Conservation (phyloP, 257 asterid genomes). For the Coffea eugenioides region DNA sequence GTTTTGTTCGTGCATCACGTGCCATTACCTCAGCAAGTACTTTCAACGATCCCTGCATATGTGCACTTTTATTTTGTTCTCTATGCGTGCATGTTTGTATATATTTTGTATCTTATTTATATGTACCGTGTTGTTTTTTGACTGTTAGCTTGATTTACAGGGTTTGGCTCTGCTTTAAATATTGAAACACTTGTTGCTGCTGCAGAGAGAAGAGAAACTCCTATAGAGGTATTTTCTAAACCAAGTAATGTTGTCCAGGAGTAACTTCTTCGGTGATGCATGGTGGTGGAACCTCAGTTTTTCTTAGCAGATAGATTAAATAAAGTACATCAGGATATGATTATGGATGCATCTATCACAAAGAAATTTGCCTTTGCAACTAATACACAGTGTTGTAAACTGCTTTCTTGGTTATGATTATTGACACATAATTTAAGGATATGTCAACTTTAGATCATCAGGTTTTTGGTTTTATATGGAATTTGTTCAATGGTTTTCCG, state of each 20-base stretch:
- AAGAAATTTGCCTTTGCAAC: background rate
- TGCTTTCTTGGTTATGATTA: background rate
- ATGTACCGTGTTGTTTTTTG: background rate
- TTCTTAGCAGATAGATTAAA: background rate
- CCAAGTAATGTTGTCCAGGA: background rate
- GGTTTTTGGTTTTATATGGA: background rate
- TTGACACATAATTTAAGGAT: background rate
- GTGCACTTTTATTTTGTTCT: slow-evolving; percentile 8
- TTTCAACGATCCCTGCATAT: slow-evolving; percentile 9
- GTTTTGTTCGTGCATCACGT: slow-evolving; percentile 62
- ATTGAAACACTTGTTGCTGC: slow-evolving; percentile 98
- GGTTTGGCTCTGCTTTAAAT: slow-evolving; percentile 95
- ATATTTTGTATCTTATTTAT: background rate
- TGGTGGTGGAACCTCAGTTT: background rate
- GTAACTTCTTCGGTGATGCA: background rate
- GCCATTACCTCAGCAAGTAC: slow-evolving; percentile 69
- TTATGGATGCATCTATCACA: background rate
- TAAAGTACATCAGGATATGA: background rate
- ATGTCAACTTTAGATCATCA: background rate
- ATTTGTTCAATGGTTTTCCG: background rate
- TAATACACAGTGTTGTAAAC: background rate
- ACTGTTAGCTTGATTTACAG: slow-evolving; percentile 33
- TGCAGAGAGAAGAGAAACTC: slow-evolving; percentile 94
- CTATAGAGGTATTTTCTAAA: slow-evolving; percentile 66
- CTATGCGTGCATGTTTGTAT: slow-evolving; percentile 6